These are phyloP conservation scores for Mallotus japonicus DNA, from an alignment of 441 rosid species.

Conservation along the genomic window DNA sequence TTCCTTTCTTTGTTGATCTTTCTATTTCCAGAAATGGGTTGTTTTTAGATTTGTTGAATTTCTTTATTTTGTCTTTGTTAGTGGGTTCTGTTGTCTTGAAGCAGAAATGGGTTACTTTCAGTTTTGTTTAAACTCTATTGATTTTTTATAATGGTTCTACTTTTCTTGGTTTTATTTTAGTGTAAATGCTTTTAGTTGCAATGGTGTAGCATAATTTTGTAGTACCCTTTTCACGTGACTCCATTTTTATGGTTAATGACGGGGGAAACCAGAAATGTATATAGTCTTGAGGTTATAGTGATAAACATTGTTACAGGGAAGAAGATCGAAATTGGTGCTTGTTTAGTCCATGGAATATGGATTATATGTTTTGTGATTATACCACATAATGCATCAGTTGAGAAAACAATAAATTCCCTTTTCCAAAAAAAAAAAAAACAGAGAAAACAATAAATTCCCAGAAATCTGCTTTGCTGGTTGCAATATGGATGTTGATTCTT, in stretches of 20 bases:
- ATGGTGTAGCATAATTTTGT: too few species aligned
- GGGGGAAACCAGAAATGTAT: not conserved
- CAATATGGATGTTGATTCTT: not conserved
- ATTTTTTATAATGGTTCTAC: not conserved
- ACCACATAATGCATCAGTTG: not conserved
- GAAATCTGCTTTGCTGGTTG: conserved; percentile 1
- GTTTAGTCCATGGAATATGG: not conserved
- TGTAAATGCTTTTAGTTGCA: too few species aligned
- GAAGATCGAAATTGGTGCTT: not conserved
- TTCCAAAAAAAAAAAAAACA: too few species aligned
- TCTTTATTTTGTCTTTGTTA: not conserved
- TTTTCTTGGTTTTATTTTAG: not conserved
- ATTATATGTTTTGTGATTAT: not conserved
- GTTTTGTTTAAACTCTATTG: not conserved
- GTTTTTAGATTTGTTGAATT: not conserved
- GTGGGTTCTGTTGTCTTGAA: not conserved
- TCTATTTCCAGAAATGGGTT: conserved; percentile 6
- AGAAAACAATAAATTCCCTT: too few species aligned
- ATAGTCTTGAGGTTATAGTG: not conserved
- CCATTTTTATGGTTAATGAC: not conserved
- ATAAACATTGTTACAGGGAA: not conserved
- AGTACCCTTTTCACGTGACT: not conserved
- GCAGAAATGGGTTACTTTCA: conserved; percentile 8
- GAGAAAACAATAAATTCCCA: not conserved
- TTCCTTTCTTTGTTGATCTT: not conserved